Base-by-base conservation (phyloP, 2,329 filamentous ascomycete species). In the Hypocrella siamensis region DNA sequence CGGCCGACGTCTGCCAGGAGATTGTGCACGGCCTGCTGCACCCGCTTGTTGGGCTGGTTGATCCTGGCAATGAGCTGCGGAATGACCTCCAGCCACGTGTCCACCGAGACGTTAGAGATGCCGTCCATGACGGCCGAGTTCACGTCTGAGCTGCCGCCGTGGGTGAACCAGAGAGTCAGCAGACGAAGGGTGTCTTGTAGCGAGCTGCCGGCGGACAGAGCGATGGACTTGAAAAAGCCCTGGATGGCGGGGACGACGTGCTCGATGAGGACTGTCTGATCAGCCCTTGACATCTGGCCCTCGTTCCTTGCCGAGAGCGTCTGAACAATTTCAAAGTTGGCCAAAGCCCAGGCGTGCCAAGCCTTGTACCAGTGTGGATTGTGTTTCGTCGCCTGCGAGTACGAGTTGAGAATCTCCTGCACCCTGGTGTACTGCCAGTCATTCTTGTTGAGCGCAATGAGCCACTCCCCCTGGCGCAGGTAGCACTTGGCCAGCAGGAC, bases 31-130 rank as follows among this genome's bases (percentile, higher is more conserved):
- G 88, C 82, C 42, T 81, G 75, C 41, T 93, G 77, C 8, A 98
- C 86, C 17, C 83, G 72, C 41, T 74, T 70, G 53, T 94, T 94
- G 12, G 86, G 84, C 52, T 96, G 90, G 48, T 93, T 98, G 60
- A 99, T 96, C 37, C 90, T 75, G 19, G 90, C 90, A 53, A 99
- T 93, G 30, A 99, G 66, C 49, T 99, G 90, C 21, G 90, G 90
- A 40, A 96, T 94, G 31, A 98, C 92, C 48, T 96, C 86, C 14
- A 99, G 72, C 92, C 90, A 99, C 1, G 88, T 96, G 54, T 99
- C 90, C 34, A 98, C 82, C 47, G 82, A 93, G 42, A 99, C 85
- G 24, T 81, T 80, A 1, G 79, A 70, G 41, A 94, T 92, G 5
- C 92, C 90, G 49, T 96, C 86, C 0, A 77, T 85, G 17, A 99